Evolutionary conservation across 495 filamentous ascomycete species (phyloP), one percentile per base, ranked within the genome.

Genomic region (Evernia prunastri): DNA sequence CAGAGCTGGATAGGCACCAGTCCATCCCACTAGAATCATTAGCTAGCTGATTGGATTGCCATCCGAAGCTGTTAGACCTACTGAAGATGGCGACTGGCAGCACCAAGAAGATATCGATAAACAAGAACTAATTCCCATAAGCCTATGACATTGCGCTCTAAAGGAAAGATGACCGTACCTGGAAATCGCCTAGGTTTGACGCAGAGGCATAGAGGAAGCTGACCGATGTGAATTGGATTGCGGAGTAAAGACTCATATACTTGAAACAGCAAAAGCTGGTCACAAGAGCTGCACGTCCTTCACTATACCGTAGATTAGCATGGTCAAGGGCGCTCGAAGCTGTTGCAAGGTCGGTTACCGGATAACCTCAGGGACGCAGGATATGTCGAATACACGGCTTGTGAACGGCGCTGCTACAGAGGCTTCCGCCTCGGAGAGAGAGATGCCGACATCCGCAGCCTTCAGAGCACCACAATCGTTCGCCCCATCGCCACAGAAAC

Each of bases 251-350:
- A 70, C 91, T 96, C 95, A 99, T 99, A 74, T 92, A 99, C 75
- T 99, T 99, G 79, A 99, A 99, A 78, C 95, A 99, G 76, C 90
- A 96, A 77, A 99, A 99, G 72, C 92, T 97, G 35, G 95, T 99
- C 10, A 97, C 92, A 23, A 99, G 80, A 56, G 95, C 89, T 53
- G 93, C 93, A 64, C 95, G 86, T 7, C 95, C 95, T 79, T 99
- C 95, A 33, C 89, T 89, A 64, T 27, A 71, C 20, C 70, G 57
- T 56, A 25, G 8, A 47, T 37, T 47, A 66, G 37, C 61, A 56
- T 39, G 20, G 7, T 54, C 15, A 29, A 33, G 29, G 27, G 17
- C 27, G 25, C 27, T 54, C 51, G 51, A 33, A 29, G 51, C 51
- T 33, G 6, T 33, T 20, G 51, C 27, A 33, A 33, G 3, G 15